Evolutionary conservation across 2,329 filamentous ascomycete species (phyloP).

Genomic region (Aspergillus carbonarius): DNA sequence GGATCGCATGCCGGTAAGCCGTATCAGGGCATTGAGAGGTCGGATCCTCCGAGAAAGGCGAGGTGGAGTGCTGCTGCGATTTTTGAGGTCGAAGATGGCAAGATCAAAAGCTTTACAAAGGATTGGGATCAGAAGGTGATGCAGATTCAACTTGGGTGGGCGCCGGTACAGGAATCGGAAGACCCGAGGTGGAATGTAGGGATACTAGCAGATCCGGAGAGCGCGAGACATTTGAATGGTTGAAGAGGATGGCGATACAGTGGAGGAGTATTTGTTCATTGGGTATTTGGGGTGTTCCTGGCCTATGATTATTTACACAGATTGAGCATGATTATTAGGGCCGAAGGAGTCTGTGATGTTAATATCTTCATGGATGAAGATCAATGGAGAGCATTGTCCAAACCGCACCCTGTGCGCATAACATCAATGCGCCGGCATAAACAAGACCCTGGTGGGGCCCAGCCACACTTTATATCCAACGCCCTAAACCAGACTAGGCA

Average conservation of each 20-base stretch:
- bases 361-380: no score
- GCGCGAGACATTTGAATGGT: slow-evolving; percentile 9
- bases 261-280: no score
- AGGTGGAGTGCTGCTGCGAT: slow-evolving; percentile 41
- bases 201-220: slow-evolving; percentile 20
- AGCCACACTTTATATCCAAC: not conserved
- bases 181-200: slow-evolving; percentile 23
- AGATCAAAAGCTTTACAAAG: slow-evolving; percentile 38
- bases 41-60: slow-evolving; percentile 29
- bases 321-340: no score
- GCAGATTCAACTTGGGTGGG: slow-evolving; percentile 24
- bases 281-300: no score
- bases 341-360: not conserved
- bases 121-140: slow-evolving; percentile 37
- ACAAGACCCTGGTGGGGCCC: not conserved
- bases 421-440: no score
- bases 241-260: no score
- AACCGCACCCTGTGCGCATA: not conserved
- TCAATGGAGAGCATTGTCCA: not conserved
- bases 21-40: slow-evolving; percentile 37
- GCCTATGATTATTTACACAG: no score
- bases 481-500: not conserved
- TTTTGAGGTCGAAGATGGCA: slow-evolving; percentile 38
- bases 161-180: slow-evolving; percentile 18
- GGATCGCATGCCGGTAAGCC: slow-evolving; percentile 37